phyloP scores from a whole-genome alignment of 306 rosid species.

The Acacia crassicarpa region DNA sequence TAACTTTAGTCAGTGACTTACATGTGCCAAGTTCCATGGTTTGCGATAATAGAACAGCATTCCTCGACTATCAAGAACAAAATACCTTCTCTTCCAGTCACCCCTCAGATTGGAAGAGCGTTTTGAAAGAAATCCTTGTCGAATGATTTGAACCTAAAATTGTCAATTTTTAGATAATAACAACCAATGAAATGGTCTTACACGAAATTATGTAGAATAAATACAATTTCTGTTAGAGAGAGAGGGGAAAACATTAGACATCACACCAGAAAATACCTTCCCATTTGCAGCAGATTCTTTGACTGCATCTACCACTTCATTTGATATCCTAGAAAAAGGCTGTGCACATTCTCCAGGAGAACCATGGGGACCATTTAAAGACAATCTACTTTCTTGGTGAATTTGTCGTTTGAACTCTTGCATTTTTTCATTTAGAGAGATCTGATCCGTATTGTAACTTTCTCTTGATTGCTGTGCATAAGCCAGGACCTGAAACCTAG shows the following conservation, averaged over 20 bases:
- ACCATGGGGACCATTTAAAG: slow-evolving; percentile 50
- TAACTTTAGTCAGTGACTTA: slow-evolving; percentile 51
- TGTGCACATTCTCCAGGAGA: slow-evolving; percentile 53
- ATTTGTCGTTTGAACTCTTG: slow-evolving; percentile 62
- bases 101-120: slow-evolving; percentile 85
- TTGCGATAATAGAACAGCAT: slow-evolving; percentile 81
- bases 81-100: slow-evolving; percentile 92
- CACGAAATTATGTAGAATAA: not conserved
- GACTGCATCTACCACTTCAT: slow-evolving; percentile 62
- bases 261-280: slow-evolving; percentile 49
- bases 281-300: slow-evolving; percentile 74
- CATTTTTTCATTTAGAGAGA: slow-evolving; percentile 63
- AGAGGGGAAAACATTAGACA: slow-evolving; percentile 6
- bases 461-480: slow-evolving; percentile 67
- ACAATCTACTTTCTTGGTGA: slow-evolving; percentile 56
- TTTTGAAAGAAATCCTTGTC: slow-evolving; percentile 86
- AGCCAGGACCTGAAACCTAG: slow-evolving; percentile 58
- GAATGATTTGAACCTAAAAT: slow-evolving; percentile 71
- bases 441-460: slow-evolving; percentile 58
- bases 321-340: slow-evolving; percentile 56
- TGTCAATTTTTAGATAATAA: slow-evolving; percentile 25
- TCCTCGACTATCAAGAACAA: slow-evolving; percentile 87
- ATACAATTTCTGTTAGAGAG: not conserved
- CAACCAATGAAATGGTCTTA: slow-evolving; percentile 16
- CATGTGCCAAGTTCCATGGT: slow-evolving; percentile 60